phyloP scores from a whole-genome alignment of 805 yeast species.

The Brettanomyces bruxellensis region DNA sequence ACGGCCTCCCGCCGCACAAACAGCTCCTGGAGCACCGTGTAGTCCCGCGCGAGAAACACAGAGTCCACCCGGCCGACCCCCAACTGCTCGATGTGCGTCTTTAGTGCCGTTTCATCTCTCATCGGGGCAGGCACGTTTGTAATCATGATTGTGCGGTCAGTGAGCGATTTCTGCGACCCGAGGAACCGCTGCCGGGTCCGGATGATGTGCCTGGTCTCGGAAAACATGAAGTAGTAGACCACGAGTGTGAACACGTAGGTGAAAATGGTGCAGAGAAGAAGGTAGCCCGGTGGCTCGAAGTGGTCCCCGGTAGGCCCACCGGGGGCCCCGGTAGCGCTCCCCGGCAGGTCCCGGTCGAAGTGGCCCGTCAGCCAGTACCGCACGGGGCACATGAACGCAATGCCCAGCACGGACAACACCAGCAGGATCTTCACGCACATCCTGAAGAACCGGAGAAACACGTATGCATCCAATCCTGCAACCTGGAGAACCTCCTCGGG shows the following conservation, averaged over 20 bases:
- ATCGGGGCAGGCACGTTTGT: constrained; percentile 45
- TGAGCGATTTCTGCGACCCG: constrained; percentile 50
- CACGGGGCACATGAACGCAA: constrained; percentile 42
- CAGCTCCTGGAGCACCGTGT: constrained; percentile 29
- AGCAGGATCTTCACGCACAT: constrained; percentile 42
- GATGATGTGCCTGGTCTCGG: constrained; percentile 39
- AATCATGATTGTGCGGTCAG: constrained; percentile 49
- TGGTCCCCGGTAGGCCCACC: constrained; percentile 8
- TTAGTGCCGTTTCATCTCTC: constrained; percentile 34
- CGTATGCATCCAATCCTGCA: constrained; percentile 53
- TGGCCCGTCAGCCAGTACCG: constrained; percentile 43
- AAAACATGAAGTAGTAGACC: constrained; percentile 35
- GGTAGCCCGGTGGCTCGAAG: constrained; percentile 24
- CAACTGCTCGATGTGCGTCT: constrained; percentile 42
- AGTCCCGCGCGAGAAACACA: constrained; percentile 37
- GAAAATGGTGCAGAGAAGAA: constrained; percentile 47
- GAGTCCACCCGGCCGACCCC: constrained; percentile 48
- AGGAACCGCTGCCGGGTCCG: constrained; percentile 46
- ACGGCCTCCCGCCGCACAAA: constrained; percentile 27
- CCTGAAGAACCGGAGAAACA: constrained; percentile 47
- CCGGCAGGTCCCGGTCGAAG: constrained; percentile 26
- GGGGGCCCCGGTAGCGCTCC: constrained; percentile 1
- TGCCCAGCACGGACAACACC: constrained; percentile 36
- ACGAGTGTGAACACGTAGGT: constrained; percentile 45
- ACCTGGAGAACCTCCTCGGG: constrained; percentile 46